These are phyloP conservation scores for Hypomontagnella submonticulosa DNA, from an alignment of 495 filamentous ascomycete genomes.

Conservation along the genomic window DNA sequence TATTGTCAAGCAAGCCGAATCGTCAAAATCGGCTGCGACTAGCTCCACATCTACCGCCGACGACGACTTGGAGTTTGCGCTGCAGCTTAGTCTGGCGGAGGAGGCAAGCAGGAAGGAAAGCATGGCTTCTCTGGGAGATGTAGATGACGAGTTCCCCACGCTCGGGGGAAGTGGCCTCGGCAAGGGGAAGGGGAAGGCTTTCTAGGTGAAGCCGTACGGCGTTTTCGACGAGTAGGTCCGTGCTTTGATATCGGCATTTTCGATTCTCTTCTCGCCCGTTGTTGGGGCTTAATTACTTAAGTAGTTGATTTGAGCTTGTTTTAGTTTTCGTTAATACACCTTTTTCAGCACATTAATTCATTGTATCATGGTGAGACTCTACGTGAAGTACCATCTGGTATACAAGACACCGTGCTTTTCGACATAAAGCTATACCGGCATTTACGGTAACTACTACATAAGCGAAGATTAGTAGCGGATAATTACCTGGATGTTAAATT, in stretches of 20 bases:
- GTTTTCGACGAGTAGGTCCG: not conserved
- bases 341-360: too few species aligned
- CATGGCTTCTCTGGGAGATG: slow-evolving; percentile 30
- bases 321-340: not conserved
- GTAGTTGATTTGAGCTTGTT: not conserved
- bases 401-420: too few species aligned
- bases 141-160: slow-evolving; percentile 69
- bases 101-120: slow-evolving; percentile 64
- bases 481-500: too few species aligned
- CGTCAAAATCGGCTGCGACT: slow-evolving; percentile 32
- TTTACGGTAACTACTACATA: too few species aligned
- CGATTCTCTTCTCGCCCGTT: slow-evolving; percentile 16
- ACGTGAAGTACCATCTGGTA: too few species aligned
- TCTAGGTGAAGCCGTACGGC: slow-evolving; percentile 27
- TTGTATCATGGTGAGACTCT: too few species aligned
- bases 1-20: slow-evolving; percentile 36
- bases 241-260: slow-evolving; percentile 13
- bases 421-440: too few species aligned
- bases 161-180: slow-evolving; percentile 55
- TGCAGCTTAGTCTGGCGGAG: slow-evolving; percentile 86
- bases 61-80: slow-evolving; percentile 83
- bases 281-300: slow-evolving; percentile 20
- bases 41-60: slow-evolving; percentile 50
- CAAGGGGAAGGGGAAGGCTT: slow-evolving; percentile 60
- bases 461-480: too few species aligned